Evolutionary conservation across 768 basidiomycete genomes (phyloP).

Genomic region (Lentinula detonsa): DNA sequence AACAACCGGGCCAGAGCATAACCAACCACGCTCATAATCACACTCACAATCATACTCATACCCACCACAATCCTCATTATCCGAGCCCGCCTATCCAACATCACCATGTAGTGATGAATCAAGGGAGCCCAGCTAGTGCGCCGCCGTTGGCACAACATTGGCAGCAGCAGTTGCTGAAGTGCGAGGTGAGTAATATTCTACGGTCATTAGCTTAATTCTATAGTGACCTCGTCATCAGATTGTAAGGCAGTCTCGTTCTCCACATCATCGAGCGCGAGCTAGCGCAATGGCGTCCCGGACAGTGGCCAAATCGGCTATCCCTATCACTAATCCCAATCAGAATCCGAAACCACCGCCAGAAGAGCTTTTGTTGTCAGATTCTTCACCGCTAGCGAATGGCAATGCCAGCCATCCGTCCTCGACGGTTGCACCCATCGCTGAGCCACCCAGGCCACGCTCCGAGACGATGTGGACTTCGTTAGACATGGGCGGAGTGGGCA

Average conservation of each 20-base stretch:
- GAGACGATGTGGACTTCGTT: slow-evolving; percentile 84
- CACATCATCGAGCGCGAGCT: slow-evolving; percentile 93
- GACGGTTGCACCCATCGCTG: slow-evolving; percentile 66
- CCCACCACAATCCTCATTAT: slow-evolving; percentile 28
- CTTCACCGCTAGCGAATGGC: slow-evolving; percentile 9
- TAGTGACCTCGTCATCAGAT: slow-evolving; percentile 41
- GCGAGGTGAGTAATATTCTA: slow-evolving; percentile 57
- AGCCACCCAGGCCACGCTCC: slow-evolving; percentile 62
- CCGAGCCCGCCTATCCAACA: slow-evolving; percentile 51
- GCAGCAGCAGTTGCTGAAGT: slow-evolving; percentile 92
- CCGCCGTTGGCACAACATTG: slow-evolving; percentile 57
- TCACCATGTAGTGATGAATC: slow-evolving; percentile 51
- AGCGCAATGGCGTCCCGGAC: slow-evolving; percentile 91
- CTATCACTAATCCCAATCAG: slow-evolving; percentile 92
- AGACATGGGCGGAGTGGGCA: slow-evolving; percentile 93
- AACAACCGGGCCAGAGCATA: neutral
- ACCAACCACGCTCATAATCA: slow-evolving; percentile 39
- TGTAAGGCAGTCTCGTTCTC: slow-evolving; percentile 78
- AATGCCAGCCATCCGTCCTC: slow-evolving; percentile 58
- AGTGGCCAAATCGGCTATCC: slow-evolving; percentile 79
- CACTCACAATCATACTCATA: slow-evolving; percentile 39
- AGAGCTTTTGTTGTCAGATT: slow-evolving; percentile 17
- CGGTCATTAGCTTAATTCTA: slow-evolving; percentile 13
- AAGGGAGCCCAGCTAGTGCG: slow-evolving; percentile 51
- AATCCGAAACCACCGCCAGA: slow-evolving; percentile 50